Conservation (phyloP, 2,329 filamentous ascomycete genomes). For the Neonectria magnoliae region DNA sequence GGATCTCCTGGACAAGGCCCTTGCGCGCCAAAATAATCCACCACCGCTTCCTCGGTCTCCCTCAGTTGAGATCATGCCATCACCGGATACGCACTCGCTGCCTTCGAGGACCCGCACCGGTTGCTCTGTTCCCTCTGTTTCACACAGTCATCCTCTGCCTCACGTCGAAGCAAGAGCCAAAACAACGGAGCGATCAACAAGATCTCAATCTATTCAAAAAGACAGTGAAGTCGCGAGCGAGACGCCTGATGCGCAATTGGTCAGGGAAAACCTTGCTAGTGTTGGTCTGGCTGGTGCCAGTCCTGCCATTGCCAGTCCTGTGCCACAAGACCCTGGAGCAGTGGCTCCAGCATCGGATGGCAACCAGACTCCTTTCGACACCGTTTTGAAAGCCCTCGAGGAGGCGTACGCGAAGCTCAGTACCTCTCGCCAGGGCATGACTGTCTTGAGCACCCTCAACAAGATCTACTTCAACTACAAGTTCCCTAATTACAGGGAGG, state of each 20-base stretch:
- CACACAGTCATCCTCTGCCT: slow-evolving; percentile 27
- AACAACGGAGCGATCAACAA: slow-evolving; percentile 26
- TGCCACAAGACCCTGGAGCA: background rate
- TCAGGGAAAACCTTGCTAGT: slow-evolving; percentile 5
- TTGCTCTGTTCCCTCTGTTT: slow-evolving; percentile 25
- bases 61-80: slow-evolving; percentile 23
- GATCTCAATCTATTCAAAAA: slow-evolving; percentile 30
- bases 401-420: slow-evolving; percentile 26
- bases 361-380: slow-evolving; percentile 41
- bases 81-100: slow-evolving; percentile 17
- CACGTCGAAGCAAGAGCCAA: slow-evolving; percentile 24
- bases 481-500: slow-evolving; percentile 44
- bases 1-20: slow-evolving; percentile 40
- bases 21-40: slow-evolving; percentile 35
- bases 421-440: slow-evolving; percentile 38
- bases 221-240: background rate
- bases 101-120: slow-evolving; percentile 38
- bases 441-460: slow-evolving; percentile 35
- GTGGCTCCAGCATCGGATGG: background rate
- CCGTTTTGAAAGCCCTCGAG: slow-evolving; percentile 43
- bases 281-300: slow-evolving; percentile 12
- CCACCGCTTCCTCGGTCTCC: slow-evolving; percentile 30
- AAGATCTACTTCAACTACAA: slow-evolving; percentile 47
- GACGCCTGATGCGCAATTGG: background rate
- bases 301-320: slow-evolving; percentile 6